Percentiles rank a stretch among this genome's conserved stretches.
These are phyloP conservation scores for Aethionema arabicum DNA, from an alignment of 345 rosid species.

Conservation along the genomic window DNA sequence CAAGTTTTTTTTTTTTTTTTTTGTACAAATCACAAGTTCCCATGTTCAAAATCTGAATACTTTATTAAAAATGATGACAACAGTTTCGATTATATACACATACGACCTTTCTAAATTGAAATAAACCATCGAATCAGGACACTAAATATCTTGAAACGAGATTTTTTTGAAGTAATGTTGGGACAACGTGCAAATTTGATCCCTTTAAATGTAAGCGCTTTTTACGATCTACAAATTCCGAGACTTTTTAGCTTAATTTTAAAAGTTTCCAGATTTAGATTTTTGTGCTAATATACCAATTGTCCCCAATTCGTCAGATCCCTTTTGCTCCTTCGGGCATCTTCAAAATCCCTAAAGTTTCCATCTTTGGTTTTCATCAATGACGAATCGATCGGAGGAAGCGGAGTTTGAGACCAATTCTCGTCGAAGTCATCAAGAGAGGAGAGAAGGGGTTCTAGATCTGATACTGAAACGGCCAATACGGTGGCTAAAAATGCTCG, in stretches of 20 bases:
- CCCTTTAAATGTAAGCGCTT: too few relatives aligned
- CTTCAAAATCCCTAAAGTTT: background rate
- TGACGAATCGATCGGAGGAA: constrained; percentile 31
- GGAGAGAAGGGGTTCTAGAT: constrained; percentile 26
- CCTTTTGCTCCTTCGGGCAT: background rate
- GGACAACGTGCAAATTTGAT: too few relatives aligned
- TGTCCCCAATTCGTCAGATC: background rate
- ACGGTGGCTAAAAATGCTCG: constrained; percentile 54
- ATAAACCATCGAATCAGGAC: too few relatives aligned
- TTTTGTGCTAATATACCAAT: background rate
- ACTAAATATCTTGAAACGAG: too few relatives aligned
- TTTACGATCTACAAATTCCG: too few relatives aligned
- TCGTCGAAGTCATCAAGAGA: constrained; percentile 3
- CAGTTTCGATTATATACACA: too few relatives aligned
- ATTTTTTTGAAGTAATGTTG: too few relatives aligned
- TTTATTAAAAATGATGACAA: too few relatives aligned
- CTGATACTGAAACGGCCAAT: constrained; percentile 38
- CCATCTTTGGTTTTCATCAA: background rate
- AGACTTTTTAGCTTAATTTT: background rate
- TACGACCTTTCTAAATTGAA: too few relatives aligned
- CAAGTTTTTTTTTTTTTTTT: too few relatives aligned
- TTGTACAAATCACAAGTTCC: too few relatives aligned
- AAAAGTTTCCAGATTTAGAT: background rate
- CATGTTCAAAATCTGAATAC: too few relatives aligned
- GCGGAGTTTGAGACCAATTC: constrained; percentile 1